Conservation (phyloP, 805 yeast genomes). For the Clavispora carvajalis region DNA sequence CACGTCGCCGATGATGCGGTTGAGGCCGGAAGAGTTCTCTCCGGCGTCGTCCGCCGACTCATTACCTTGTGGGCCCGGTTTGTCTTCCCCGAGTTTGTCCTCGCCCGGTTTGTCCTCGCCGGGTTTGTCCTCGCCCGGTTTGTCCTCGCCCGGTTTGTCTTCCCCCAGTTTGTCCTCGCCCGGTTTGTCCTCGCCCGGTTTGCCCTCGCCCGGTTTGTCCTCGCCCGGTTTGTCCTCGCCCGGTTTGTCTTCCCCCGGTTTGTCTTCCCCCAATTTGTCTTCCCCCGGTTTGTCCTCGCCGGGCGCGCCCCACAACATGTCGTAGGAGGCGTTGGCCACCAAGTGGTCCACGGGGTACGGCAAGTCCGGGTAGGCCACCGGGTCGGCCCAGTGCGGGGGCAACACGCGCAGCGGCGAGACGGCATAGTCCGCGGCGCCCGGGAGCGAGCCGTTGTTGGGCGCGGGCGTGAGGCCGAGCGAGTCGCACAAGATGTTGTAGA, state of each 20-base stretch:
- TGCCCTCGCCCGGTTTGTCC: background rate
- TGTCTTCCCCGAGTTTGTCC: background rate
- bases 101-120: background rate
- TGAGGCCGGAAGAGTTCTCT: background rate
- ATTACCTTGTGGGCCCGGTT: background rate
- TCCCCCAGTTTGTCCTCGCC: background rate
- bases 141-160: background rate
- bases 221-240: background rate
- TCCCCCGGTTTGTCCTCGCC: no score
- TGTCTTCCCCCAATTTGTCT: no score
- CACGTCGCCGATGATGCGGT: slow-evolving; percentile 8
- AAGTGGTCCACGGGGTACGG: slow-evolving; percentile 41
- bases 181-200: background rate
- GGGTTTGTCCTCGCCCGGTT: background rate
- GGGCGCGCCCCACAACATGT: slow-evolving; percentile 28
- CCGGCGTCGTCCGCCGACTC: background rate
- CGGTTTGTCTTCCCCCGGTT: background rate
- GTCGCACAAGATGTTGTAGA: slow-evolving; percentile 72
- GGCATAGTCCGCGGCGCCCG: slow-evolving; percentile 6
- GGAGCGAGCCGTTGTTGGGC: slow-evolving; percentile 52
- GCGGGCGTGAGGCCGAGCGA: slow-evolving; percentile 47
- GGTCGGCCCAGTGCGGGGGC: slow-evolving; percentile 44
- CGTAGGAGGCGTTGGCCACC: slow-evolving; percentile 49
- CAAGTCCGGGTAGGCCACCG: slow-evolving; percentile 44
- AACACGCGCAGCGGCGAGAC: slow-evolving; percentile 26